Evolutionary conservation across 371 early-diverging fungal species (phyloP).

Genomic region (Batkoa obscura): DNA sequence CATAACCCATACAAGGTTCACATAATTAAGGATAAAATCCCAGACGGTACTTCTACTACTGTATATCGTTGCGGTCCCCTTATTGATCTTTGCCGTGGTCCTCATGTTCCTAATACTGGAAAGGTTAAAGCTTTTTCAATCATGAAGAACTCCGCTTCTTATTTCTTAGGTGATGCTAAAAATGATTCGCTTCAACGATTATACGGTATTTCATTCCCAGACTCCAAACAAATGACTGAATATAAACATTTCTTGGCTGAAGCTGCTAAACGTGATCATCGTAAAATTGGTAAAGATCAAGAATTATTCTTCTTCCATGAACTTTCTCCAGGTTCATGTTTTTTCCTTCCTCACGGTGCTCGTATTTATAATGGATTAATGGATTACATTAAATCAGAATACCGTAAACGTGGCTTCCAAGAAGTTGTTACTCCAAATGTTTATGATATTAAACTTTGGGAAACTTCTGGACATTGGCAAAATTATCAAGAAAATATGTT

Average conservation of each 20-base stretch:
- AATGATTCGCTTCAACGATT: slow-evolving; percentile 96
- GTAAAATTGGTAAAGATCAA: slow-evolving; percentile 60
- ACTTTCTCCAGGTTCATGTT: slow-evolving; percentile 79
- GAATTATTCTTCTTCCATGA: slow-evolving; percentile 47
- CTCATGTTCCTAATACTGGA: slow-evolving; percentile 93
- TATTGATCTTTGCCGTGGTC: slow-evolving; percentile 97
- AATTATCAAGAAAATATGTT: slow-evolving; percentile 96
- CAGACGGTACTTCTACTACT: slow-evolving; percentile 88
- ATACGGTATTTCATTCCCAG: slow-evolving; percentile 99
- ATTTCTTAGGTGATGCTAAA: slow-evolving; percentile 94
- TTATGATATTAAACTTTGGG: slow-evolving; percentile 89
- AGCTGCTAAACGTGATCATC: slow-evolving; percentile 90
- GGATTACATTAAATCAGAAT: slow-evolving; percentile 43
- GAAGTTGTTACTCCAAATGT: slow-evolving; percentile 95
- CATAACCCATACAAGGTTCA: slow-evolving; percentile 93
- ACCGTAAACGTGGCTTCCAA: slow-evolving; percentile 71
- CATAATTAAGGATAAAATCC: slow-evolving; percentile 79
- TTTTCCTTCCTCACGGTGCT: slow-evolving; percentile 89
- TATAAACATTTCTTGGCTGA: slow-evolving; percentile 77
- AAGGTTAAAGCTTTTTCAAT: slow-evolving; percentile 90
- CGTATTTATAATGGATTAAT: slow-evolving; percentile 64
- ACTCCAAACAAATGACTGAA: slow-evolving; percentile 84
- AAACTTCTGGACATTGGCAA: slow-evolving; percentile 85
- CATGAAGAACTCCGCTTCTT: slow-evolving; percentile 92
- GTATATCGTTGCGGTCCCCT: slow-evolving; percentile 97